Conservation (phyloP, 441 rosid species). For the Codiaeum variegatum region DNA sequence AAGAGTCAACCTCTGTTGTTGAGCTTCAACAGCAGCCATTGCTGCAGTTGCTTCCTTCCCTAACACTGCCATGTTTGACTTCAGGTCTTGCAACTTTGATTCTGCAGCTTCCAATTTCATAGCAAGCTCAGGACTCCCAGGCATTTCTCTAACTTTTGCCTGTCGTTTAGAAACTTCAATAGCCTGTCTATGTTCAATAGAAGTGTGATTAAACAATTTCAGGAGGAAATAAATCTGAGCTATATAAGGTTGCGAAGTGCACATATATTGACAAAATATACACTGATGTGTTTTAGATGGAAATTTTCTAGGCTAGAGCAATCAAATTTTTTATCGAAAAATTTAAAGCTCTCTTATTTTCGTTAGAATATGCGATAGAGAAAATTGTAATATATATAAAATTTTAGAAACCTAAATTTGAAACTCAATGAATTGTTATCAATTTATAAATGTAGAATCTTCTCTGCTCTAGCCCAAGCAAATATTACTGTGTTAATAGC, state of each 20-base stretch:
- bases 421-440: no score
- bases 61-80: constrained; percentile 60
- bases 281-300: neutral
- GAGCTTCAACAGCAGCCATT: constrained; percentile 88
- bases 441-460: no score
- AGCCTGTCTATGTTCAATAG: constrained; percentile 60
- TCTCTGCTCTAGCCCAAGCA: no score
- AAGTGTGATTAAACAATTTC: constrained; percentile 20
- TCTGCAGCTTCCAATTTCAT: constrained; percentile 80
- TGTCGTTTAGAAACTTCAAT: constrained; percentile 83
- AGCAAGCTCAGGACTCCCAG: constrained; percentile 54
- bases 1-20: constrained; percentile 84
- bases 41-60: constrained; percentile 89
- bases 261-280: neutral
- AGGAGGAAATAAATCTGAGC: constrained; percentile 7
- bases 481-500: no score
- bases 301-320: no score
- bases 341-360: no score
- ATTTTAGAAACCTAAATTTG: no score
- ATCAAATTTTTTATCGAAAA: no score
- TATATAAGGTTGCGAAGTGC: neutral
- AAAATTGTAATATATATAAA: no score
- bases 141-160: constrained; percentile 68
- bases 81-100: constrained; percentile 67
- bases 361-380: no score